Evolutionary conservation across 306 rosid genomes (phyloP), one percentile per base, ranked within the genome.

Genomic region (Malus fusca): DNA sequence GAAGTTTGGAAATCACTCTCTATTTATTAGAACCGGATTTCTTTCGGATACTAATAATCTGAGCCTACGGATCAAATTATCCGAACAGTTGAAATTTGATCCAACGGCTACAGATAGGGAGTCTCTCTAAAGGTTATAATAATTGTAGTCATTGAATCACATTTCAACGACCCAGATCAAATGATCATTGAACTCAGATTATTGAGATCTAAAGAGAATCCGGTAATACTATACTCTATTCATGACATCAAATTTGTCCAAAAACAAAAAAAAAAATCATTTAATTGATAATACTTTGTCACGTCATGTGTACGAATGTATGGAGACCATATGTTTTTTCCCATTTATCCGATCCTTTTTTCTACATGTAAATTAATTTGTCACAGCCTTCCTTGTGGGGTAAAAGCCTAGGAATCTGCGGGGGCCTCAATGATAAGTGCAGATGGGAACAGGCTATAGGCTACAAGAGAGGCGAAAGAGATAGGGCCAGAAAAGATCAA

Each of bases 401-500:
- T 23, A 43, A 59, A 42, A 60, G 58, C 7, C 40, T 23, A 35
- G 60, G 68, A 77, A 60, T 60, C 13, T 11, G 33, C 18, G 14
- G 33, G 26, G 65, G 6, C 66, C 43, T 4, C 40, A 31, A 59
- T 6, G n/a, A 75, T 63, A 69, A 78, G 60, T 75, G 74, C 58
- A 11, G 46, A 17, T 43, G 77, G 37, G 78, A 55, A 55, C 22
- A n/a, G 37, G 26, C 23, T 9, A 55, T 9, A 55, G 25, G 61
- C 25, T 10, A 56, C 13, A 56, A 8, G 46, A 19, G 1, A 9
- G 53, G 8, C 4, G 26, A 55, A 55, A n/a, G 26, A 62, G 62
- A 5, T 63, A 66, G 68, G 82, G 80, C 80, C 78, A 62, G 69
- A 64, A 69, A 68, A 68, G 33, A 52, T 17, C 40, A 72, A 59